These are phyloP conservation scores for Entophlyctis helioformis DNA, from an alignment of 192 early-diverging fungal species.

Conservation along the genomic window DNA sequence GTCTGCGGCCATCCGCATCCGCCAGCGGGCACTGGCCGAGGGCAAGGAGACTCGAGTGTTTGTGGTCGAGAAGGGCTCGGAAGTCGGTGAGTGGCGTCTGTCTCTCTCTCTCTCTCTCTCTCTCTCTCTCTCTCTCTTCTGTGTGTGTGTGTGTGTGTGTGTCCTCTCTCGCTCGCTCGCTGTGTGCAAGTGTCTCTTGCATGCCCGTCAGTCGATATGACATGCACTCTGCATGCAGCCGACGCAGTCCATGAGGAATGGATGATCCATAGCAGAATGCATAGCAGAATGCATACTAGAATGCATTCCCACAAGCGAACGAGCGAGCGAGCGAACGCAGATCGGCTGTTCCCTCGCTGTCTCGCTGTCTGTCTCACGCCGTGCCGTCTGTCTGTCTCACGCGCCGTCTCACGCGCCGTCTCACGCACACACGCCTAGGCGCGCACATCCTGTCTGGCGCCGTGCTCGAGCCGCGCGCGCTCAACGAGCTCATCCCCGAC, in stretches of 20 bases:
- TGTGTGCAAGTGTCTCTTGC: not conserved
- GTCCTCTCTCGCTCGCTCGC: not conserved
- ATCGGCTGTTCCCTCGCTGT: no score
- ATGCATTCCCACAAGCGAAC: not conserved
- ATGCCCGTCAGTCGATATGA: no score
- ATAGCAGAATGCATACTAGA: not conserved
- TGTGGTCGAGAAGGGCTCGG: constrained; percentile 85
- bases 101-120: no score
- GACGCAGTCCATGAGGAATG: no score
- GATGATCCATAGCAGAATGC: no score
- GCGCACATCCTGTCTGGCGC: constrained; percentile 93
- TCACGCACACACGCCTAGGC: no score
- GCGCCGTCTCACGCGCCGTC: no score
- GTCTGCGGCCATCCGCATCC: constrained; percentile 87
- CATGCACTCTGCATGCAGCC: no score
- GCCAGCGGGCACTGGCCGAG: constrained; percentile 73
- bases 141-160: no score
- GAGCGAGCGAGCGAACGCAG: not conserved
- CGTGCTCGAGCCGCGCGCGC: constrained; percentile 80
- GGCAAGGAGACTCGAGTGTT: constrained; percentile 82
- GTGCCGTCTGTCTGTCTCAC: no score
- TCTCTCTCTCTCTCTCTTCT: no score
- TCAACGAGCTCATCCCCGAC: constrained; percentile 93
- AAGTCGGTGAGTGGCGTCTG: constrained; percentile 50
- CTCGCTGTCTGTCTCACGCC: no score